Base-by-base conservation (phyloP, 495 filamentous ascomycete genomes). In the Aspergillus conjunctus region DNA sequence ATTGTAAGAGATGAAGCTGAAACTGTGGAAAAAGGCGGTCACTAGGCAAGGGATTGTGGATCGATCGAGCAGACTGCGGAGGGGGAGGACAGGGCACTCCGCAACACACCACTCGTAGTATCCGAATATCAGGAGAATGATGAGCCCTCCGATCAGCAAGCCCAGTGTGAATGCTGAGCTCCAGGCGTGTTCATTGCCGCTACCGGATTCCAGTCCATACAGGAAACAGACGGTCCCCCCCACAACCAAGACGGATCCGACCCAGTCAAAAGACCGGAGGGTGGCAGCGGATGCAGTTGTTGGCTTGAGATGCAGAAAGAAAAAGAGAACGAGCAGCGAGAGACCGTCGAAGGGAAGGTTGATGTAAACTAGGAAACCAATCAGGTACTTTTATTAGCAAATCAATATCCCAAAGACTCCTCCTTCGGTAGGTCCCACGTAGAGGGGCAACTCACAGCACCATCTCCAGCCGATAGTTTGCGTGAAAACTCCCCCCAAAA, bases 51-150 rank as follows among this genome's bases (percentile, higher is more conserved):
- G 34, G 7, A 46, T 49, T 30, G 33, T 34, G 4, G 43, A 41
- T 17, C 7, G 45, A 15, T 32, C 14, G 71, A 90, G 90, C 4
- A 93, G 71, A 1, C 76, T 41, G 37, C 37, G 72, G 44, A 90
- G 68, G 0, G 90, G 90, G 70, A 90, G 88, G 51, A 92, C 75
- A 7, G 90, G 89, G 61, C 85, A 84, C 39, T 81, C 79, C 52
- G 88, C 89, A 10, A 90, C 56, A 63, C 84, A 85, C 80, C 78
- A 83, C 70, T 93, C 88, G 71, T 85, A 32, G 30, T 83, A 26
- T 5, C 90, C 88, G 68, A 91, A 91, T 14, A 91, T 72, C 33
- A 93, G 72, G 26, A 92, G 77, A 70, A 91, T 90, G 37, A 91
- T 68, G 0, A 87, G 88, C 7, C 82, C 88, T 34, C 83, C 83